These are phyloP conservation scores for Penicillium rolfsii DNA, from an alignment of 2,329 filamentous ascomycete species.

Conservation along the genomic window DNA sequence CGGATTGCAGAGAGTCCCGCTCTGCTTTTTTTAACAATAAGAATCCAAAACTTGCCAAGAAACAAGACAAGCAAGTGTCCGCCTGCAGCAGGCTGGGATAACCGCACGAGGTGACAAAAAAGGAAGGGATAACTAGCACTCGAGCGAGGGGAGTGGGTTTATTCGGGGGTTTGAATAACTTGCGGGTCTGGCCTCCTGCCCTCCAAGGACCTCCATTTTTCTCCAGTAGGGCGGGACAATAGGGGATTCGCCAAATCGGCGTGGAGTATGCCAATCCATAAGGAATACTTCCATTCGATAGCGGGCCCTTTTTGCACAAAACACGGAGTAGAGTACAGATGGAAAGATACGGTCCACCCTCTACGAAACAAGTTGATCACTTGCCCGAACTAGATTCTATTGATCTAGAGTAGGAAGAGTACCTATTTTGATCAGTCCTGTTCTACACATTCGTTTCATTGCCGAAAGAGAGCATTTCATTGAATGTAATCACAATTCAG, in stretches of 20 bases:
- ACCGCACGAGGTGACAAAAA: constrained; percentile 8
- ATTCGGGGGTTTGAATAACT: constrained; percentile 21
- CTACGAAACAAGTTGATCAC: constrained; percentile 11
- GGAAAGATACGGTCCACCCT: not conserved
- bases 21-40: constrained; percentile 5
- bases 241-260: constrained; percentile 17
- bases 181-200: constrained; percentile 4
- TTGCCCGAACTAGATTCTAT: constrained; percentile 10
- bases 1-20: constrained; percentile 2
- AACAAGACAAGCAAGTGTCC: constrained; percentile 6
- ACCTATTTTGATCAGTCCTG: not conserved
- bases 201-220: not conserved
- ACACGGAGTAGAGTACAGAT: not conserved
- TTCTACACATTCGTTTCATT: not conserved
- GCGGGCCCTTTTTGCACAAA: constrained; percentile 7
- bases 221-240: constrained; percentile 14
- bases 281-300: constrained; percentile 13
- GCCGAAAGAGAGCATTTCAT: constrained; percentile 6
- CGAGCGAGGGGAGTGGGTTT: constrained; percentile 5
- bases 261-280: constrained; percentile 15
- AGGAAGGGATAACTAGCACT: constrained; percentile 10
- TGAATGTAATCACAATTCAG: not conserved
- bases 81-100: constrained; percentile 11
- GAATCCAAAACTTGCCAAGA: constrained; percentile 12
- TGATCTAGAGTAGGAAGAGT: not conserved